Percentiles rank a stretch among this genome's conserved stretches.
These are phyloP conservation scores for Larix kaempferi DNA, from an alignment of 75 land plant genomes.

Conservation along the genomic window DNA sequence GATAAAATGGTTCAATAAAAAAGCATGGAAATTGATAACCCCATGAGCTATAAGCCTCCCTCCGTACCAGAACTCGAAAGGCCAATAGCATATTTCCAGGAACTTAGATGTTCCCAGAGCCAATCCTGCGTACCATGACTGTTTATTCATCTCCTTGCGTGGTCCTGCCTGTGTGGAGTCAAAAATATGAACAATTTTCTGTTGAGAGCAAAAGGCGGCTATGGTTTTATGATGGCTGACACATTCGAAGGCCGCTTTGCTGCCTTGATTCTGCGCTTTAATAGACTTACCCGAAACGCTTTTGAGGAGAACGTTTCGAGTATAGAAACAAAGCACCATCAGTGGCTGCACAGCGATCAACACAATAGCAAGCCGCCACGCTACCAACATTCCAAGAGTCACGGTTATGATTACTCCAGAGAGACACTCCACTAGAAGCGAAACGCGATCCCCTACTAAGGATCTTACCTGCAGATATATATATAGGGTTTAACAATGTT, in stretches of 20 bases:
- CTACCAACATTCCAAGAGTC: too few species aligned
- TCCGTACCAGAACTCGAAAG: slow-evolving; percentile 78
- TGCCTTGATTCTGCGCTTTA: slow-evolving; percentile 35
- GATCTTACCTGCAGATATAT: not conserved
- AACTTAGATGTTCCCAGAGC: slow-evolving; percentile 36
- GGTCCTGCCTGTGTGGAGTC: not conserved
- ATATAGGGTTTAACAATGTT: too few species aligned
- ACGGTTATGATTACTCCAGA: slow-evolving; percentile 9
- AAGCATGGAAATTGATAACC: slow-evolving; percentile 35
- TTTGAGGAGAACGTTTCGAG: slow-evolving; percentile 8
- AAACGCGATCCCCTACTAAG: slow-evolving; percentile 13
- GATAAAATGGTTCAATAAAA: slow-evolving; percentile 62
- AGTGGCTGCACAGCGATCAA: slow-evolving; percentile 27
- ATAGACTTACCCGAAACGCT: not conserved
- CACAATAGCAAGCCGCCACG: slow-evolving; percentile 11
- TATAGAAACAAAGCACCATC: slow-evolving; percentile 19
- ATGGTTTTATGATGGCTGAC: slow-evolving; percentile 89
- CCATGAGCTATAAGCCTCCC: slow-evolving; percentile 39
- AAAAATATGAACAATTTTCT: slow-evolving; percentile 8
- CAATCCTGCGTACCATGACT: slow-evolving; percentile 13
- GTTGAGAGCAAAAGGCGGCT: slow-evolving; percentile 83
- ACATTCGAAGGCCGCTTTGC: slow-evolving; percentile 87
- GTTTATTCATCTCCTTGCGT: not conserved
- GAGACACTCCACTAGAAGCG: slow-evolving; percentile 19
- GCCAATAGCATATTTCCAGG: slow-evolving; percentile 47